A percentile compares a stretch with the other conserved stretches of the same genome.
Evolutionary conservation across 2,329 filamentous ascomycete species (phyloP).

Genomic region (Fusarium sp.): DNA sequence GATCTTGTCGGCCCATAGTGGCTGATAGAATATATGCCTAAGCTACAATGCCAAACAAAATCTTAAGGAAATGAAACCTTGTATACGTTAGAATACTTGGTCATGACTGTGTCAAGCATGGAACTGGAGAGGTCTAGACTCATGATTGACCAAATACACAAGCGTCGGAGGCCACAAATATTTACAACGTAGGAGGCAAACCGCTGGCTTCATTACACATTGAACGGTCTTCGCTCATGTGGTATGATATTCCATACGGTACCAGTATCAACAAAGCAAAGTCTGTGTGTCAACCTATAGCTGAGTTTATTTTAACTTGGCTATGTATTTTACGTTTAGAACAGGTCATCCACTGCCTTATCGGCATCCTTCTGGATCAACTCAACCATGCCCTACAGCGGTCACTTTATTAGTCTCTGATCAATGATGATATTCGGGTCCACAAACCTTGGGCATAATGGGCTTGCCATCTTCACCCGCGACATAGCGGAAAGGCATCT

Average conservation of each 20-base stretch:
- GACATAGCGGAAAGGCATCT: constrained; percentile 99
- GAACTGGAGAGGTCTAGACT: too few species aligned
- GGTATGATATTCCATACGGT: background rate
- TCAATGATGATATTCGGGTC: too few species aligned
- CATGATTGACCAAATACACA: background rate
- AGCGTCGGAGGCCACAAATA: background rate
- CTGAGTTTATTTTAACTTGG: background rate
- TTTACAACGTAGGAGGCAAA: background rate
- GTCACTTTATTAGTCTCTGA: constrained; percentile 41
- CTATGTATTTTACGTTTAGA: constrained; percentile 59
- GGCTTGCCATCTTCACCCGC: constrained; percentile 78
- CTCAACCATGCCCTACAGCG: constrained; percentile 86
- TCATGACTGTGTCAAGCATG: background rate
- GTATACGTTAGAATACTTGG: background rate
- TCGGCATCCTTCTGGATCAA: constrained; percentile 94
- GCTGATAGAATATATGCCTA: background rate
- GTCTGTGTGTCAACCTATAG: background rate
- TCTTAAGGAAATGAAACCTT: background rate
- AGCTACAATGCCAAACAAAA: background rate
- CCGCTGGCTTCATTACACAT: background rate
- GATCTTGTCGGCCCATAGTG: background rate
- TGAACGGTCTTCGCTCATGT: background rate
- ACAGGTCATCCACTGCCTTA: constrained; percentile 88
- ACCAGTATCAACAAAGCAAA: background rate
- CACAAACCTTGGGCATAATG: constrained; percentile 85